These are phyloP conservation scores for Setomelanomma holmii DNA, from an alignment of 2,329 filamentous ascomycete genomes.

Conservation along the genomic window DNA sequence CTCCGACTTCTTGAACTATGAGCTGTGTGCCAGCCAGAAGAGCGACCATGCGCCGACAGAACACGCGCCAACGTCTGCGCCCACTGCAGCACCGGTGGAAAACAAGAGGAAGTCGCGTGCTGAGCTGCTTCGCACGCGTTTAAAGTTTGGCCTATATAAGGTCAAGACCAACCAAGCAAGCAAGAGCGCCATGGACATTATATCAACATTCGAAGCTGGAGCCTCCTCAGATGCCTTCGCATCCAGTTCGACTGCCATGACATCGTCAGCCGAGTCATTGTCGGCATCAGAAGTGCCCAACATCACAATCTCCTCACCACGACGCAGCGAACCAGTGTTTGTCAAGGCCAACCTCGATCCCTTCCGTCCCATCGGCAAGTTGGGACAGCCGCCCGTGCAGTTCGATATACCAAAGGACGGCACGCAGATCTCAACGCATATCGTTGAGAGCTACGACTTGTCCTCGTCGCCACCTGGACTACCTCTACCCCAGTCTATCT, in stretches of 20 bases:
- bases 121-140: slow-evolving; percentile 70
- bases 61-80: slow-evolving; percentile 6
- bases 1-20: slow-evolving; percentile 58
- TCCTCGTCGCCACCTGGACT: slow-evolving; percentile 37
- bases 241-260: slow-evolving; percentile 29
- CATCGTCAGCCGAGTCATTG: slow-evolving; percentile 18
- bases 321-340: slow-evolving; percentile 30
- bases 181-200: slow-evolving; percentile 67
- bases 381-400: slow-evolving; percentile 50
- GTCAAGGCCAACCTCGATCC: slow-evolving; percentile 43
- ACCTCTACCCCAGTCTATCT: slow-evolving; percentile 22
- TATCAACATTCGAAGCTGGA: slow-evolving; percentile 38
- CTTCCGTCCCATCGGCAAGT: slow-evolving; percentile 35
- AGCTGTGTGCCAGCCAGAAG: slow-evolving; percentile 51
- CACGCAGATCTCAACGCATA: slow-evolving; percentile 48
- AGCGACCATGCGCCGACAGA: slow-evolving; percentile 25
- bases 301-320: slow-evolving; percentile 40
- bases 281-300: slow-evolving; percentile 22
- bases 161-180: slow-evolving; percentile 74
- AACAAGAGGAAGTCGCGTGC: slow-evolving; percentile 59
- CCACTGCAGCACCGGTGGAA: slow-evolving; percentile 15
- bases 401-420: slow-evolving; percentile 30
- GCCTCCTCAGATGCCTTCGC: slow-evolving; percentile 23
- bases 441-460: slow-evolving; percentile 36
- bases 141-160: slow-evolving; percentile 77